Conservation (phyloP, 257 asterid species). For the Handroanthus guayacan region DNA sequence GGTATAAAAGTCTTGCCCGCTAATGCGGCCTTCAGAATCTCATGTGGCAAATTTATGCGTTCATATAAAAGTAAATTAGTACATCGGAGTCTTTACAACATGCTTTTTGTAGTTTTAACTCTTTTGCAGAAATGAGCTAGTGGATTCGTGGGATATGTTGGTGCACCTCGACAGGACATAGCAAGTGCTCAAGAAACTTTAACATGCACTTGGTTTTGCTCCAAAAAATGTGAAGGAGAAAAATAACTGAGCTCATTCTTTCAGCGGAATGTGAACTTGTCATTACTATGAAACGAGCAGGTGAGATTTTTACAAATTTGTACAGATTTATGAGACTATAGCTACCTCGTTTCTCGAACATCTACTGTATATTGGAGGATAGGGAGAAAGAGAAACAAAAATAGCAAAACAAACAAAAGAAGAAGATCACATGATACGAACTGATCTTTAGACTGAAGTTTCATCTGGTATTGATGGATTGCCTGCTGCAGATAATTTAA, state of each 20-base stretch:
- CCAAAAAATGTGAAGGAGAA: not conserved
- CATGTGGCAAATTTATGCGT: too few relatives aligned
- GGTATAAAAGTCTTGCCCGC: too few relatives aligned
- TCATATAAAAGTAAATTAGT: too few relatives aligned
- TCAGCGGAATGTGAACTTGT: not conserved
- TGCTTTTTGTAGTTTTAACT: too few relatives aligned
- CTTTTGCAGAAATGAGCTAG: too few relatives aligned
- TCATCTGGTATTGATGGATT: slow-evolving; percentile 36
- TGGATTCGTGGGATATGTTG: too few relatives aligned
- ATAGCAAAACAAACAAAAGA: not conserved
- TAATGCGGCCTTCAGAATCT: too few relatives aligned
- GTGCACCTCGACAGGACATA: not conserved
- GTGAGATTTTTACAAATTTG: not conserved
- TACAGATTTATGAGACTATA: slow-evolving; percentile 10
- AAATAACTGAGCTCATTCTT: not conserved
- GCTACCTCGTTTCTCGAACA: too few relatives aligned
- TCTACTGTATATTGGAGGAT: too few relatives aligned
- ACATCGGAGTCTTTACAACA: too few relatives aligned
- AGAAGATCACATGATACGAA: not conserved
- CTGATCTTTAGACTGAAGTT: not conserved
- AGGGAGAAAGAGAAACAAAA: too few relatives aligned
- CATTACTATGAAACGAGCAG: slow-evolving; percentile 15
- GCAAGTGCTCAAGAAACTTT: not conserved
- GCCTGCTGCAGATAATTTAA: slow-evolving; percentile 46
- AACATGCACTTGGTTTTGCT: not conserved